Evolutionary conservation across 2,329 filamentous ascomycete genomes (phyloP).

Genomic region (Talaromyces sp.): DNA sequence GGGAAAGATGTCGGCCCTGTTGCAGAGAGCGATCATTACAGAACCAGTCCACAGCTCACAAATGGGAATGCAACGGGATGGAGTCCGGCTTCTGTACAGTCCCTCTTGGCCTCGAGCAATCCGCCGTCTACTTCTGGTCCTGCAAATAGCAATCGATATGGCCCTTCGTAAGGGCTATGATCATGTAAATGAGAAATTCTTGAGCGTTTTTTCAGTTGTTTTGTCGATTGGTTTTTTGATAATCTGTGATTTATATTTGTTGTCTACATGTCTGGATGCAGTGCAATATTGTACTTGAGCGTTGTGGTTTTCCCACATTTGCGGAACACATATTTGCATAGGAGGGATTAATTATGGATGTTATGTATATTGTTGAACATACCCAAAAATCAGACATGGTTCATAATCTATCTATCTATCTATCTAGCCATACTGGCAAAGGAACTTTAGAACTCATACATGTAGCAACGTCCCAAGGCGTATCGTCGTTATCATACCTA

Average conservation of each 20-base stretch:
- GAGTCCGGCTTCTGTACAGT: conserved; percentile 21
- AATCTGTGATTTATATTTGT: background rate
- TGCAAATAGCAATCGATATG: conserved; percentile 17
- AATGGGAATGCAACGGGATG: conserved; percentile 17
- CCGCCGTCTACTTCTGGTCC: conserved; percentile 15
- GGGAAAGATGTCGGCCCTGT: conserved; percentile 10
- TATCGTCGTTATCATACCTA: background rate
- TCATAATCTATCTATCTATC: background rate
- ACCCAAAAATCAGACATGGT: background rate
- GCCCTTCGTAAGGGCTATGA: conserved; percentile 9
- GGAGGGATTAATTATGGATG: background rate
- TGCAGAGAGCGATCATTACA: conserved; percentile 15
- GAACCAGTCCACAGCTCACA: background rate
- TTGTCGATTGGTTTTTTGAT: background rate
- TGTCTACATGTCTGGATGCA: background rate
- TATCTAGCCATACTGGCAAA: background rate
- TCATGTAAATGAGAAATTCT: background rate
- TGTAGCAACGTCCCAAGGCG: background rate
- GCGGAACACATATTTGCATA: background rate
- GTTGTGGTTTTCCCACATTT: background rate
- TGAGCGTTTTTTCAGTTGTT: background rate
- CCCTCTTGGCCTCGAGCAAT: conserved; percentile 16
- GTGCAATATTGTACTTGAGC: background rate
- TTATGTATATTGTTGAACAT: conserved; percentile 1
- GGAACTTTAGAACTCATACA: background rate